A percentile compares a stretch with the other conserved stretches of the same genome.
Evolutionary conservation across 1,139 yeast genomes (phyloP).

Genomic region (Taphrina wiesneri): DNA sequence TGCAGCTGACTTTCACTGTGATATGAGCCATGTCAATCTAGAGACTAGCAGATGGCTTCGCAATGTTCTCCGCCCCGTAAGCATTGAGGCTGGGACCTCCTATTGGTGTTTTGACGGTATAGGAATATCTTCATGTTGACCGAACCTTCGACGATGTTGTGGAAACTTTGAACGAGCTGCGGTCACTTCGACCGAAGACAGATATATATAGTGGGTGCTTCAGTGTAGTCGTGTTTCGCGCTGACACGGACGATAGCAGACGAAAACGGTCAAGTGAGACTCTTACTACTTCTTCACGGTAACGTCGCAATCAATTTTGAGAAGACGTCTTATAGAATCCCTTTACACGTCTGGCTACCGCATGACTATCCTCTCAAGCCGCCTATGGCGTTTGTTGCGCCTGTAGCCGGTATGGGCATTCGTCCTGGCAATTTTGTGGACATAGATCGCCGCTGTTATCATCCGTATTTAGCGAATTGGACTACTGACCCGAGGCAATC

Average conservation of each 20-base stretch:
- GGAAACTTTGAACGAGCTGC: conserved; percentile 54
- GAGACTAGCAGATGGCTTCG: conserved; percentile 56
- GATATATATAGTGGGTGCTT: conserved; percentile 55
- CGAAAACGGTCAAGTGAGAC: conserved; percentile 57
- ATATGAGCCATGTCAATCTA: not conserved
- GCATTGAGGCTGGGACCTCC: too few species aligned
- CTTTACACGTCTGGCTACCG: conserved; percentile 77
- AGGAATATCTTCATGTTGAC: conserved; percentile 47
- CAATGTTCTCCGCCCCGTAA: conserved; percentile 54
- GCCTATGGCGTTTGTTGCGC: conserved; percentile 64
- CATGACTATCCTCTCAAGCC: conserved; percentile 61
- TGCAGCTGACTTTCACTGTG: not conserved
- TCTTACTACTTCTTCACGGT: conserved; percentile 68
- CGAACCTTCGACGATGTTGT: conserved; percentile 63
- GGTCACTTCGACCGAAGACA: conserved; percentile 66
- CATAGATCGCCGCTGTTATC: conserved; percentile 70
- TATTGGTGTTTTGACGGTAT: not conserved
- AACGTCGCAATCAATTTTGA: conserved; percentile 49
- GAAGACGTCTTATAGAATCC: conserved; percentile 51
- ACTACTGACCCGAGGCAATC: conserved; percentile 39
- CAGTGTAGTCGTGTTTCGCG: not conserved
- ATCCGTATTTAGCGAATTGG: conserved; percentile 71
- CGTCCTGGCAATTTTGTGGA: conserved; percentile 70
- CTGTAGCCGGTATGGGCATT: conserved; percentile 53
- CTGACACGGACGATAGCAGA: conserved; percentile 45